phyloP scores from a whole-genome alignment of 2,329 filamentous ascomycete species.

The Epichloe gansuensis region DNA sequence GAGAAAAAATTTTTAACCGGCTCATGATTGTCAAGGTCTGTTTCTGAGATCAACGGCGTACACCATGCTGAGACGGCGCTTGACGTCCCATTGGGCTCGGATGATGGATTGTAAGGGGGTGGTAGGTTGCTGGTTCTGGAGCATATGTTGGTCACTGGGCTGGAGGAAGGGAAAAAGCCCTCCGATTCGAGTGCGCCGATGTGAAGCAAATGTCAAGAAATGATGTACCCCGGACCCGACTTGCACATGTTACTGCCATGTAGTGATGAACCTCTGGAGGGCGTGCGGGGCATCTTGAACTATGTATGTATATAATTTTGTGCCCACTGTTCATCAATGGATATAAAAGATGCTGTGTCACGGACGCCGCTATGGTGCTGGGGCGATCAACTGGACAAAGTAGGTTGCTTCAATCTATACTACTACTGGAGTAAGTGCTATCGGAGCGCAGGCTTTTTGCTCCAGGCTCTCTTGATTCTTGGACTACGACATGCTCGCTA shows the following conservation, averaged over 20 bases:
- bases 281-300: background rate
- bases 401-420: conserved; percentile 15
- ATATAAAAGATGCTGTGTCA: background rate
- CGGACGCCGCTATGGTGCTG: conserved; percentile 57
- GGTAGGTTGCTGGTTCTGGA: no score
- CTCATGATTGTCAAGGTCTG: background rate
- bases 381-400: conserved; percentile 70
- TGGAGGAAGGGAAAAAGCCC: no score
- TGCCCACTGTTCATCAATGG: no score
- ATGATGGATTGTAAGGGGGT: no score
- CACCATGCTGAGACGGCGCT: background rate
- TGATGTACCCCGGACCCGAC: background rate
- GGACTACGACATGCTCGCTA: conserved; percentile 10
- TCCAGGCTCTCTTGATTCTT: conserved; percentile 13
- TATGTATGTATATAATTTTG: background rate
- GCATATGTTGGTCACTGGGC: no score
- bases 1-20: background rate
- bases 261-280: background rate
- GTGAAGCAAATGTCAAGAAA: background rate
- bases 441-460: conserved; percentile 18
- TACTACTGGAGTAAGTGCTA: conserved; percentile 8
- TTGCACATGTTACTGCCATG: background rate
- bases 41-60: background rate
- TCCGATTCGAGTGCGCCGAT: no score
- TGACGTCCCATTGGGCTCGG: background rate